Conservation (phyloP, 2,329 filamentous ascomycete genomes). For the Epichloe typhina region DNA sequence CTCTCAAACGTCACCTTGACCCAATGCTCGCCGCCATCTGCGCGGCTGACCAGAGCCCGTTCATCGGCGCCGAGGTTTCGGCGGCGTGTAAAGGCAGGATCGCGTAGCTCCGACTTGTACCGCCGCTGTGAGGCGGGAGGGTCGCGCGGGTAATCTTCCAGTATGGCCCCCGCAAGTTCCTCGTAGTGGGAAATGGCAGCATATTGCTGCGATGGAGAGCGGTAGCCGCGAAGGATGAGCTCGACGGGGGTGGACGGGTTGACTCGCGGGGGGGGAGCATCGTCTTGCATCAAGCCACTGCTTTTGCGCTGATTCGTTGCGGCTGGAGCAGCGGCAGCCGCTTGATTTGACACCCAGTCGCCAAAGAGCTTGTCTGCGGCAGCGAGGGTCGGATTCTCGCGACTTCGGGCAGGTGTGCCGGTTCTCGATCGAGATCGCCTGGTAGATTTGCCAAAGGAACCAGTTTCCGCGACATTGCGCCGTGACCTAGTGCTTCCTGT, state of each 20-base stretch:
- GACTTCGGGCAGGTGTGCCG: conserved; percentile 39
- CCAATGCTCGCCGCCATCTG: conserved; percentile 81
- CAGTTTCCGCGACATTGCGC: conserved; percentile 44
- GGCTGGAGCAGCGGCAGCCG: conserved; percentile 18
- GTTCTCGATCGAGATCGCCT: conserved; percentile 49
- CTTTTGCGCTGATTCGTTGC: conserved; percentile 21
- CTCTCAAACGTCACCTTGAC: conserved; percentile 78
- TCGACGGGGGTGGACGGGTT: conserved; percentile 45
- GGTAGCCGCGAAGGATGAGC: conserved; percentile 74
- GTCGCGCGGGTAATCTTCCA: conserved; percentile 84
- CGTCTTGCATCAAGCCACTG: conserved; percentile 24
- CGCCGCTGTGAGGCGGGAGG: conserved; percentile 58
- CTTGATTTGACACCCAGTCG: conserved; percentile 40
- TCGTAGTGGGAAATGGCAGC: conserved; percentile 84
- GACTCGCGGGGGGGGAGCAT: conserved; percentile 21
- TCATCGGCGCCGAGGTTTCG: conserved; percentile 57
- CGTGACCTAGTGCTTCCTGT: conserved; percentile 34
- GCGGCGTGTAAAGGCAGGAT: conserved; percentile 55
- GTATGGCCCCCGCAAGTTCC: conserved; percentile 70
- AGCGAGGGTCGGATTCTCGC: conserved; percentile 48
- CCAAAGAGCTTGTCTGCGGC: conserved; percentile 50
- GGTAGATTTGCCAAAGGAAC: conserved; percentile 55
- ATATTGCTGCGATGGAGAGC: conserved; percentile 54
- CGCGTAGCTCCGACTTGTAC: conserved; percentile 62
- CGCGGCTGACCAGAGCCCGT: conserved; percentile 65